A percentile compares a stretch with the other conserved stretches of the same genome.
These are phyloP conservation scores for Fraxinus albicans DNA, from an alignment of 305 asterid genomes.

Conservation along the genomic window DNA sequence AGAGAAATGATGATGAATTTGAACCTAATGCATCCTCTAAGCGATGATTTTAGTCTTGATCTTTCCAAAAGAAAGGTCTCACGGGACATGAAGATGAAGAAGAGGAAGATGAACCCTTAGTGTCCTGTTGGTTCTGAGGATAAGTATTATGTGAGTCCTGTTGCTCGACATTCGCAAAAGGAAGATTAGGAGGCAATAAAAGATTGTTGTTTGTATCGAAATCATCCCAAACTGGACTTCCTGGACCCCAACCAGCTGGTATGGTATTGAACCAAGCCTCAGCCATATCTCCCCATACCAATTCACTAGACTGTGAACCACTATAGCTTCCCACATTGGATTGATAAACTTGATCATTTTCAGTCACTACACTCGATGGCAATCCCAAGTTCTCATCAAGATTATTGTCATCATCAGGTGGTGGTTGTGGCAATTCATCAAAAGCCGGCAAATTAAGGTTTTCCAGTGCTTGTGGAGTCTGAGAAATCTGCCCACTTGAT, in stretches of 20 bases:
- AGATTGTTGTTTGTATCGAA: slow-evolving; percentile 46
- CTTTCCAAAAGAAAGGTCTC: slow-evolving; percentile 51
- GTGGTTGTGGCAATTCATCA: slow-evolving; percentile 6
- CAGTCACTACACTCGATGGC: slow-evolving; percentile 33
- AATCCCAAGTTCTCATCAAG: slow-evolving; percentile 32
- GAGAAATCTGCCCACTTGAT: background rate
- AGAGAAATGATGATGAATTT: background rate
- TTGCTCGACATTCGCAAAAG: slow-evolving; percentile 38
- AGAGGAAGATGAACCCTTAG: slow-evolving; percentile 32
- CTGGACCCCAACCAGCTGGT: slow-evolving; percentile 89
- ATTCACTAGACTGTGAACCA: slow-evolving; percentile 43
- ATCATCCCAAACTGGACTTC: slow-evolving; percentile 83
- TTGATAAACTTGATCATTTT: slow-evolving; percentile 26
- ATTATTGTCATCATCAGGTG: slow-evolving; percentile 15
- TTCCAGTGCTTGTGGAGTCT: slow-evolving; percentile 25
- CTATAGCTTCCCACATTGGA: slow-evolving; percentile 29
- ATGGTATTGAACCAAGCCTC: slow-evolving; percentile 66
- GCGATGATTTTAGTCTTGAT: slow-evolving; percentile 28
- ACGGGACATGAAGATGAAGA: slow-evolving; percentile 42
- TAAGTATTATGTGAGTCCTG: slow-evolving; percentile 31
- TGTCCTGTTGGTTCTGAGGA: slow-evolving; percentile 33
- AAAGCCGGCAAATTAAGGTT: slow-evolving; percentile 5
- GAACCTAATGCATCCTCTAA: background rate
- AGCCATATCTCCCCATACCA: slow-evolving; percentile 74
- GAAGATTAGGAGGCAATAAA: slow-evolving; percentile 65